Base-by-base conservation (phyloP, 148 eudicot species). In the Diospyros lotus region DNA sequence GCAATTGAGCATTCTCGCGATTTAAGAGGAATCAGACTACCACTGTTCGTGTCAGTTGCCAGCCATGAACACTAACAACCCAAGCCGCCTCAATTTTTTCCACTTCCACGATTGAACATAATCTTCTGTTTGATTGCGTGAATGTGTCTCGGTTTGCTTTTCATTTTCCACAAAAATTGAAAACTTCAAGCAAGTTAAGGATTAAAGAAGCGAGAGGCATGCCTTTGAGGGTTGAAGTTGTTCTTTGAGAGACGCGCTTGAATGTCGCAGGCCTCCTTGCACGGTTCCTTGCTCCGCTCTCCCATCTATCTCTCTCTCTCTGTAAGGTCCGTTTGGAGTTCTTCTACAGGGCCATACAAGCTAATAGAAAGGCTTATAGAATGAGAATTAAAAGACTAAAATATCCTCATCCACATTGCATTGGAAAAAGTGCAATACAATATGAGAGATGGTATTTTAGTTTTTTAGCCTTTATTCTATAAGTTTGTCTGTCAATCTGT, bases 191-290 rank as follows among this genome's bases (percentile, higher is more conserved):
- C 38, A 73, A 15, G 18, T 17, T 41, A 53, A 40, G 58, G 12
- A 1, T 40, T 18, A 72, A 40, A 3, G 64, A 14, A 11, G 50
- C 28, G 28, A 12, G 38, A 53, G 48, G 60, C 38, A 54, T 76
- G 89, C 97, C 68, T 86, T 54, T 85, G 82, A 66, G 97, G 68
- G 39, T 86, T 81, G 80, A 94, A 94, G 81, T 88, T 87, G 89
- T 87, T 94, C 82, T 94, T 94, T 64, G 91, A 80, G 64, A 94
- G 89, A 63, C 98, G 89, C 8, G 98, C 83, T 88, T 94, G 97
- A 75, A 94, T 91, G 69, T 94, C 90, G 76, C 98, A 94, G 0
- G 98, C 95, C 62, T 88, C 81, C 76, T 94, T 94, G 82, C 98
- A 94, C 46, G 98, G 89, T 80, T 94, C 97, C 66, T 88, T 89